phyloP scores from a whole-genome alignment of 1,284 basidiomycete species.

The Inonotus hispidus region DNA sequence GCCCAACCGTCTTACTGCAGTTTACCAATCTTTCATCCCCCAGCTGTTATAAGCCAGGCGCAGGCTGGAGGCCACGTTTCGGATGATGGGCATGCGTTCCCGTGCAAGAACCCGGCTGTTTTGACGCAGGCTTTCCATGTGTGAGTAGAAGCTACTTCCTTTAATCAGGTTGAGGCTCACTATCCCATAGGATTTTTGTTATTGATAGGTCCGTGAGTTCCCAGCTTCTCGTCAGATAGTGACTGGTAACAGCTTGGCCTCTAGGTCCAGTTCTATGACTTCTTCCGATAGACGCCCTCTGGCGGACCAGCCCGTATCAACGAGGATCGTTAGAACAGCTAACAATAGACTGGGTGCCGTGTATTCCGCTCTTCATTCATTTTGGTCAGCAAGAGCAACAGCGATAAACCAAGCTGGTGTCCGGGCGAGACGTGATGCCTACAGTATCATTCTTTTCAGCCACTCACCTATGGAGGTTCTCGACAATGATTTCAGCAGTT shows the following conservation, averaged over 20 bases:
- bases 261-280: constrained; percentile 52
- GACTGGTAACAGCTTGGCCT: not conserved
- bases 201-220: constrained; percentile 38
- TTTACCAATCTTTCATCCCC: constrained; percentile 48
- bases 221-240: not conserved
- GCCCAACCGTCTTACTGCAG: constrained; percentile 52
- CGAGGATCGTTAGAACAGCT: constrained; percentile 31
- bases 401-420: constrained; percentile 23
- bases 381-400: constrained; percentile 46
- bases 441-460: constrained; percentile 52
- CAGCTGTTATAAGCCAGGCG: constrained; percentile 25
- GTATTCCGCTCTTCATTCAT: constrained; percentile 45
- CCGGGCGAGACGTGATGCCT: constrained; percentile 43
- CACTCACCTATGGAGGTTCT: constrained; percentile 26
- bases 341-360: constrained; percentile 56
- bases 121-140: constrained; percentile 55
- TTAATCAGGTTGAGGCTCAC: not conserved
- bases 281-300: constrained; percentile 39
- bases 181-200: constrained; percentile 40
- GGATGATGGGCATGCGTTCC: constrained; percentile 48
- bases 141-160: constrained; percentile 31
- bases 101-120: constrained; percentile 49
- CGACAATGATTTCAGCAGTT: constrained; percentile 44
- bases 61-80: constrained; percentile 43
- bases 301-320: constrained; percentile 38